Percentiles rank a stretch among this genome's conserved stretches.
Evolutionary conservation across 192 early-diverging fungal genomes (phyloP).

Genomic region (Coemansia sp.): DNA sequence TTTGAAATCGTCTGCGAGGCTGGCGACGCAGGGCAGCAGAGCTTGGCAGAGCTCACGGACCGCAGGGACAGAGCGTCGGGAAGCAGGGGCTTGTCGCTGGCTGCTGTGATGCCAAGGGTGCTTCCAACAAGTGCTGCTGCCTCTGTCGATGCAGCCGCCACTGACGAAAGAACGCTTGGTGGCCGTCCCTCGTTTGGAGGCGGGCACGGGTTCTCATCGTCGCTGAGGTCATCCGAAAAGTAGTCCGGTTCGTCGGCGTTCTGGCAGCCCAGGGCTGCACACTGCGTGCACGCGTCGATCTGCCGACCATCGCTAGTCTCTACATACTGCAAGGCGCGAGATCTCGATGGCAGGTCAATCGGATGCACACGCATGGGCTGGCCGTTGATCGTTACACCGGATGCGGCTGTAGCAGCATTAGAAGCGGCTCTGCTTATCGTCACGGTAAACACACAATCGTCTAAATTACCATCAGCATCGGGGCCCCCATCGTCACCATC

Average conservation of each 20-base stretch:
- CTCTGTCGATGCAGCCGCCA: background rate
- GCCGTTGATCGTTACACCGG: slow-evolving; percentile 27
- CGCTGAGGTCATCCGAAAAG: background rate
- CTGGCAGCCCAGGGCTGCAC: slow-evolving; percentile 17
- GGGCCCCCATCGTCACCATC: background rate
- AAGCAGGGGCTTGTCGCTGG: background rate
- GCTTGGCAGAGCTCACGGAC: background rate
- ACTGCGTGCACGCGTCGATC: slow-evolving; percentile 16
- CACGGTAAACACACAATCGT: background rate
- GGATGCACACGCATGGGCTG: slow-evolving; percentile 37
- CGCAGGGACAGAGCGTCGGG: background rate
- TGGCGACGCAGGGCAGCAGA: background rate
- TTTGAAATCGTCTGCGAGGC: background rate
- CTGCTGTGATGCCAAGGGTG: too few species aligned
- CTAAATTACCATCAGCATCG: background rate
- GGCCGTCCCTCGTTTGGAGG: background rate
- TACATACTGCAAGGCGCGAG: slow-evolving; percentile 19
- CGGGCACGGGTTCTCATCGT: background rate
- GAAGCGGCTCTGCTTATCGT: background rate
- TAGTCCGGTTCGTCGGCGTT: background rate
- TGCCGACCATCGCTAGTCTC: slow-evolving; percentile 11
- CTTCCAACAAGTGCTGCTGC: background rate
- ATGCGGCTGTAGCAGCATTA: background rate
- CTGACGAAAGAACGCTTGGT: background rate
- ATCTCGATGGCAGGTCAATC: background rate